Evolutionary conservation across 345 rosid species (phyloP).

Genomic region (Linum tenue): DNA sequence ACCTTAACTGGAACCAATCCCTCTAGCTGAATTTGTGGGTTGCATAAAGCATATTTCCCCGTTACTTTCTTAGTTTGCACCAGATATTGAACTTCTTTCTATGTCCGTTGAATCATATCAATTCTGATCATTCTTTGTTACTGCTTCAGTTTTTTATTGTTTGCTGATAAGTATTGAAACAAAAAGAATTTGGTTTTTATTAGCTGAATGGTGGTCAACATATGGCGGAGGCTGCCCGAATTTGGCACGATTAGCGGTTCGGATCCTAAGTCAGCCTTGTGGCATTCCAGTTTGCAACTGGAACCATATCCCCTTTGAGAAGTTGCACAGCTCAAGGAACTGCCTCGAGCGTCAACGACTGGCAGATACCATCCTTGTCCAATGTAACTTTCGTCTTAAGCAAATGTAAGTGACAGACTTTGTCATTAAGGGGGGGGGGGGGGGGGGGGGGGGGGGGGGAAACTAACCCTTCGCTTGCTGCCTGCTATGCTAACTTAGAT

Average conservation of each 20-base stretch:
- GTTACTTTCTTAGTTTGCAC: too few species aligned
- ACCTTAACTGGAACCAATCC: too few species aligned
- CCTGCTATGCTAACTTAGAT: neutral
- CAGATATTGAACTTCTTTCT: too few species aligned
- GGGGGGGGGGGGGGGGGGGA: constrained; percentile 11
- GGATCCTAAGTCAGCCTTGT: constrained; percentile 80
- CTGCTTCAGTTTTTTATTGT: neutral
- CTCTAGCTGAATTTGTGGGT: too few species aligned
- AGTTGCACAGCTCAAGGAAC: constrained; percentile 54
- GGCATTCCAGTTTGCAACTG: constrained; percentile 38
- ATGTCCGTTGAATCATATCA: neutral
- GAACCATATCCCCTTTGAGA: constrained; percentile 31
- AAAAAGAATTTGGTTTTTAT: constrained; percentile 9
- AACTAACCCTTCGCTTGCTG: constrained; percentile 9
- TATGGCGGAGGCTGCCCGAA: constrained; percentile 90
- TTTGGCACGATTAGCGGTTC: constrained; percentile 68
- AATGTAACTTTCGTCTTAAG: constrained; percentile 65
- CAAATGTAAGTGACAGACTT: constrained; percentile 37
- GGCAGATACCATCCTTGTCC: constrained; percentile 64
- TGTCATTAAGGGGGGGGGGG: constrained; percentile 5
- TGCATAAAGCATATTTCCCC: too few species aligned
- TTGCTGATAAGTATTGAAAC: neutral
- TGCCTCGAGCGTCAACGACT: constrained; percentile 64
- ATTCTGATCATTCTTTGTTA: constrained; percentile 8
- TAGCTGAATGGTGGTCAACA: constrained; percentile 97